Evolutionary conservation across 2,329 filamentous ascomycete species (phyloP).

Genomic region (Balansia obtecta): DNA sequence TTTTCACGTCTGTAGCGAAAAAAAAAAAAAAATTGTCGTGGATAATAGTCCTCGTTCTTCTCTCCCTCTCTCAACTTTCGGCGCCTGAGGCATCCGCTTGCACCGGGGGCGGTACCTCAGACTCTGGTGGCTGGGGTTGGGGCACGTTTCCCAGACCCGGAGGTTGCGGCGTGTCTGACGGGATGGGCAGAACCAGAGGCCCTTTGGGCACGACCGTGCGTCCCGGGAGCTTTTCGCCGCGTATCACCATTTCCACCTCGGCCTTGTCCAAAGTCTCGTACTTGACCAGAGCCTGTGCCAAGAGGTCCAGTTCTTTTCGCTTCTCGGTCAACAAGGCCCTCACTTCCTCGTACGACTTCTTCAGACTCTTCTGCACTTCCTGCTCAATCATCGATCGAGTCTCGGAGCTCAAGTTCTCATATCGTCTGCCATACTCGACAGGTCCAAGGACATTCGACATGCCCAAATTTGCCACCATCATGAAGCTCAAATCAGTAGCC

Average conservation of each 20-base stretch:
- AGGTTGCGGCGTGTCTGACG: slow-evolving; percentile 20
- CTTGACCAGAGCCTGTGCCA: slow-evolving; percentile 81
- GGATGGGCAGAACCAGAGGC: slow-evolving; percentile 26
- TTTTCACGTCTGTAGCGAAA: too few species aligned
- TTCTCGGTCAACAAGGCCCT: slow-evolving; percentile 57
- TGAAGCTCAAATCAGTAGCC: slow-evolving; percentile 72
- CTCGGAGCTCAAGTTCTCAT: slow-evolving; percentile 69
- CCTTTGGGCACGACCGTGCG: slow-evolving; percentile 47
- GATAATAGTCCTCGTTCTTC: too few species aligned
- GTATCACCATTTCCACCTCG: slow-evolving; percentile 83
- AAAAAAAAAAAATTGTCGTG: too few species aligned
- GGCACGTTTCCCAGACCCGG: slow-evolving; percentile 22
- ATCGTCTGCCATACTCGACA: slow-evolving; percentile 74
- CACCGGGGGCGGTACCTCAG: slow-evolving; percentile 20
- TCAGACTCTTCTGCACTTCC: slow-evolving; percentile 76
- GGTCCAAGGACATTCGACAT: slow-evolving; percentile 85
- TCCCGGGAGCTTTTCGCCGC: slow-evolving; percentile 66
- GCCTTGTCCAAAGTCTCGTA: slow-evolving; percentile 86
- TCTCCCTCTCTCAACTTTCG: slow-evolving; percentile 12
- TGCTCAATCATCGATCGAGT: slow-evolving; percentile 78
- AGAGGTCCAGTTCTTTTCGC: slow-evolving; percentile 71
- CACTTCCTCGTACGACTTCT: slow-evolving; percentile 69
- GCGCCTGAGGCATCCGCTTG: slow-evolving; percentile 17
- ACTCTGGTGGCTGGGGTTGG: slow-evolving; percentile 19
- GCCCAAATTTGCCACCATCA: slow-evolving; percentile 78